phyloP scores from a whole-genome alignment of 768 basidiomycete genomes.

The Kwoniella sp. region DNA sequence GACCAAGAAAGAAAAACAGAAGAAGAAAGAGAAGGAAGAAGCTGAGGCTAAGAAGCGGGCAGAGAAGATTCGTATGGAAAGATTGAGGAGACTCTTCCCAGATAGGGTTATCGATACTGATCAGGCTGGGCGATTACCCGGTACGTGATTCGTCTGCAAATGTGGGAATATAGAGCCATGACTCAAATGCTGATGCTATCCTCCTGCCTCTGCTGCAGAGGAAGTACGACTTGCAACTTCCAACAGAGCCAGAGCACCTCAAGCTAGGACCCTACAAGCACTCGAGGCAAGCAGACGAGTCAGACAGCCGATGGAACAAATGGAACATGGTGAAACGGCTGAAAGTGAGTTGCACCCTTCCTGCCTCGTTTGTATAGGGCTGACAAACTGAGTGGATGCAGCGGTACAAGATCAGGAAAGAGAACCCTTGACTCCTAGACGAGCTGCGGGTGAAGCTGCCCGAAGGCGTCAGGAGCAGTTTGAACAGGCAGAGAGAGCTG shows the following conservation, averaged over 20 bases:
- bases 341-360: no score
- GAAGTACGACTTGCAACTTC: no score
- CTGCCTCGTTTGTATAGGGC: no score
- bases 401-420: not conserved
- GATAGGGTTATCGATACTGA: not conserved
- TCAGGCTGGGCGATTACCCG: not conserved
- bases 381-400: no score
- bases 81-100: not conserved
- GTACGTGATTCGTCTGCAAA: no score
- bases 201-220: no score
- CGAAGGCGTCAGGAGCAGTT: not conserved
- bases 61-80: not conserved
- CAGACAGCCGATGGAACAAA: not conserved
- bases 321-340: not conserved
- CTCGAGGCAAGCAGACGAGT: not conserved
- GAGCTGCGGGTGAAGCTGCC: not conserved
- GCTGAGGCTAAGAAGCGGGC: not conserved
- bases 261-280: not conserved
- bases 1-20: not conserved
- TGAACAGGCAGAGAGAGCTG: not conserved
- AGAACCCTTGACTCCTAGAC: not conserved
- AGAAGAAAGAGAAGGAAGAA: not conserved
- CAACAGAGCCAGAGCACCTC: not conserved
- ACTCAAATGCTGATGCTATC: no score
- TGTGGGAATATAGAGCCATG: no score